Evolutionary conservation across 148 eudicot species (phyloP).

Genomic region (Pouteria glomerata): DNA sequence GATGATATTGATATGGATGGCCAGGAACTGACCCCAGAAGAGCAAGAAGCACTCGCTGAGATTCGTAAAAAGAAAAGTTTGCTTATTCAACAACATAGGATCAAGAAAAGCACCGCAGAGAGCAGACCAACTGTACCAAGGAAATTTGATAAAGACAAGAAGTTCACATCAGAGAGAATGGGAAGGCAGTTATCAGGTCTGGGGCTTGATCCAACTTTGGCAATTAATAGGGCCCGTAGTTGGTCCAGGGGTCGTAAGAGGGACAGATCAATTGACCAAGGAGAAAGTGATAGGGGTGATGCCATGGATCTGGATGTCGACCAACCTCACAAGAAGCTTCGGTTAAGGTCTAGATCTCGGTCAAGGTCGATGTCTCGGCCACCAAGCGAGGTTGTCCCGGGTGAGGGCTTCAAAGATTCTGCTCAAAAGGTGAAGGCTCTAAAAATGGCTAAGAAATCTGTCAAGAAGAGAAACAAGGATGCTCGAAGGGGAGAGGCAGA

Average conservation of each 20-base stretch:
- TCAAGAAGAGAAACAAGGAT: slow-evolving; percentile 60
- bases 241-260: slow-evolving; percentile 85
- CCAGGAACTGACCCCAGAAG: slow-evolving; percentile 58
- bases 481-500: slow-evolving; percentile 77
- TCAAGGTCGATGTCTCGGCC: slow-evolving; percentile 61
- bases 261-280: slow-evolving; percentile 48
- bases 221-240: slow-evolving; percentile 65
- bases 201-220: slow-evolving; percentile 71
- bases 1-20: slow-evolving; percentile 81
- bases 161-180: slow-evolving; percentile 67
- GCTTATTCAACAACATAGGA: slow-evolving; percentile 75
- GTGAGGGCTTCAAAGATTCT: slow-evolving; percentile 71
- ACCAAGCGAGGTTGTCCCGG: slow-evolving; percentile 60
- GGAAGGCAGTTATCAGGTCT: slow-evolving; percentile 62
- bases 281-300: slow-evolving; percentile 25
- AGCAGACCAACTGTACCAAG: slow-evolving; percentile 69
- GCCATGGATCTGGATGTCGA: slow-evolving; percentile 64
- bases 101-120: slow-evolving; percentile 80
- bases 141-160: slow-evolving; percentile 66
- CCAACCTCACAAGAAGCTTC: slow-evolving; percentile 55
- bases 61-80: slow-evolving; percentile 77
- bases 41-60: slow-evolving; percentile 57
- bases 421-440: slow-evolving; percentile 71
- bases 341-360: slow-evolving; percentile 42
- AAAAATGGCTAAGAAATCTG: slow-evolving; percentile 38